Evolutionary conservation across 139 green algal species (phyloP), one percentile per base, ranked within the genome.

Genomic region (Volvox africanus): DNA sequence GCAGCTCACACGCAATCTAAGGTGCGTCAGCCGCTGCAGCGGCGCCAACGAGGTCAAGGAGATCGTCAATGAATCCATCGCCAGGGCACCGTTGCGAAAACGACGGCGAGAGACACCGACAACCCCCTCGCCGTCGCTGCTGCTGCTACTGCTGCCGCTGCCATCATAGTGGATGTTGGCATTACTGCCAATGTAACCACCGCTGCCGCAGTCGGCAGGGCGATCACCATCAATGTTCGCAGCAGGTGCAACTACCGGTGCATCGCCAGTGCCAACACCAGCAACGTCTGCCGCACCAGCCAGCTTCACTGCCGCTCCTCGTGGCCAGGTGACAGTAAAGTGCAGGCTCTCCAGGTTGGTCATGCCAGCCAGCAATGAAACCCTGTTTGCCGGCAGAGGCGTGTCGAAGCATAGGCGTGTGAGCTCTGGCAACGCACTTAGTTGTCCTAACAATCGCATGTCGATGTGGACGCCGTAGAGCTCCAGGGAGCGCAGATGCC

Each of bases 401-500:
- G 33, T 21, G 69, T 82, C 69, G 3, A 50, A 32, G 32, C 85
- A 89, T 36, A 89, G 69, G 32, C 65, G 65, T 24, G 85, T 89
- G 65, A 89, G 69, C 55, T 77, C 61, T 17, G 82, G 20, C 11
- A 80, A 28, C 32, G 11, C 35, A 1, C 30, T 80, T 3, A 80
- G 67, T 1, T 16, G 67, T 5, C 61, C 44, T 28, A 77, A 65
- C 14, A 88, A 61, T 18, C 19, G 17, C 24, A 18, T 33, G 11
- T 28, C 36, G 35, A 68, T 50, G 5, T 5, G 12, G 6, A 89
- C n/a, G 37, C 85, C 85, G 17, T 0, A 82, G 16, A 89, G 44
- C 69, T 89, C 85, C 85, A 89, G 69, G 18, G 85, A 89, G 18
- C 85, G 85, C 36, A 89, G 69, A 13, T 62, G 19, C 12, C n/a